phyloP scores from a whole-genome alignment of 2,329 filamentous ascomycete genomes.

The Penicillium fuscoglaucum region DNA sequence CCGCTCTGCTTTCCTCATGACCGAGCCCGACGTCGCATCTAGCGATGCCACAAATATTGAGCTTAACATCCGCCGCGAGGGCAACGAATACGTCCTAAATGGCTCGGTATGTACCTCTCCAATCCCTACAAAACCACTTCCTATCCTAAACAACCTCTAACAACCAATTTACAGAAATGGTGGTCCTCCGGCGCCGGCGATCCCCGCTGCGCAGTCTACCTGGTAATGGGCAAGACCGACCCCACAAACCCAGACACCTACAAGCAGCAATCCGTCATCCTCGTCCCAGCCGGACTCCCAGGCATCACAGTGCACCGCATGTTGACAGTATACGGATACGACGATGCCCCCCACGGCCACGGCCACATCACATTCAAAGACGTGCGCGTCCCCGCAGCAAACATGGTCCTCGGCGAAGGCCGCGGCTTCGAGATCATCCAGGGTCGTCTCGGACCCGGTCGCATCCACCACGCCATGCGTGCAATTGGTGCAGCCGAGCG shows the following conservation, averaged over 20 bases:
- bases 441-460: constrained; percentile 88
- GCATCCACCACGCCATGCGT: constrained; percentile 98
- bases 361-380: constrained; percentile 88
- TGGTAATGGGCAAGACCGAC: constrained; percentile 95
- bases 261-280: constrained; percentile 87
- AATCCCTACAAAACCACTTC: neutral
- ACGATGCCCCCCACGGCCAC: constrained; percentile 97
- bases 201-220: constrained; percentile 85
- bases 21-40: constrained; percentile 82
- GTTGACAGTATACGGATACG: constrained; percentile 91
- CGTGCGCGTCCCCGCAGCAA: constrained; percentile 79
- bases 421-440: constrained; percentile 98
- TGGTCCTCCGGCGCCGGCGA: constrained; percentile 97
- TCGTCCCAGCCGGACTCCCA: constrained; percentile 77
- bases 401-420: constrained; percentile 89
- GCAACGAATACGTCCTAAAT: constrained; percentile 87
- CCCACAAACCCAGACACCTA: constrained; percentile 73
- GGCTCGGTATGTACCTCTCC: constrained; percentile 63
- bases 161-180: constrained; percentile 73
- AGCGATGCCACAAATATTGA: constrained; percentile 93
- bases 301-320: constrained; percentile 93
- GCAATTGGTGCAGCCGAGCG: constrained; percentile 87
- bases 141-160: neutral
- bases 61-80: constrained; percentile 77
- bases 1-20: constrained; percentile 90